Base-by-base conservation (phyloP, 345 rosid species). In the Dovyalis caffra region DNA sequence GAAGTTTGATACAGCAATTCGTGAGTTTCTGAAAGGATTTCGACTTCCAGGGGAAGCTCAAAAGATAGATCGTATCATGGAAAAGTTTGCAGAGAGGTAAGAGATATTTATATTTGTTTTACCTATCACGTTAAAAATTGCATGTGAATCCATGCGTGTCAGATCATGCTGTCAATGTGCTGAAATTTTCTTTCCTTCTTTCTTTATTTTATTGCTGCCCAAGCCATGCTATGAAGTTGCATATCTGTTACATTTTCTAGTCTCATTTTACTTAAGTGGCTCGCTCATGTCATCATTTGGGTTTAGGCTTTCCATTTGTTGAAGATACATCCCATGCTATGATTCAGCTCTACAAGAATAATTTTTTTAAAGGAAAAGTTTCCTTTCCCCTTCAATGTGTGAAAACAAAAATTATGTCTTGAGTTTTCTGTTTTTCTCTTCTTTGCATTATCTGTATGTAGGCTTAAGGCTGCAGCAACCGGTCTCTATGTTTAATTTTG, bases 1-100 rank as follows among this genome's bases (percentile, higher is more conserved):
- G 96, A 91, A 91, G 79, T 95, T 95, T 89, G 91, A 88, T 80
- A 76, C 68, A 15, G 96, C 99, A 76, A 90, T 95, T 69, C 97
- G 99, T 61, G 96, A 89, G 85, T 89, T 93, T 75, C 97, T 95
- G 74, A 91, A 91, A 78, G 96, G 96, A 60, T 95, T 95, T 86
- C 86, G 96, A 80, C 98, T 95, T 83, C 99, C 99, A 43, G 98
- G 99, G 68, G 99, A 95, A 80, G 99, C 99, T 73, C 98, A 95
- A 85, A 95, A 95, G 88, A 93, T 95, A 77, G 99, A 95, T 81
- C 96, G 99, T 68, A 90, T 95, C 43, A 95, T 93, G 96, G 99
- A 95, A 80, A 95, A 95, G 76, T 95, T 95, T 84, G 99, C 99
- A 72, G 98, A 95, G 84, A 88, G 99, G 99, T 95, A 87, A 75